A percentile compares a stretch with the other conserved stretches of the same genome.
phyloP scores from a whole-genome alignment of 164 flowering plant species.

The Cinnamomum chago region DNA sequence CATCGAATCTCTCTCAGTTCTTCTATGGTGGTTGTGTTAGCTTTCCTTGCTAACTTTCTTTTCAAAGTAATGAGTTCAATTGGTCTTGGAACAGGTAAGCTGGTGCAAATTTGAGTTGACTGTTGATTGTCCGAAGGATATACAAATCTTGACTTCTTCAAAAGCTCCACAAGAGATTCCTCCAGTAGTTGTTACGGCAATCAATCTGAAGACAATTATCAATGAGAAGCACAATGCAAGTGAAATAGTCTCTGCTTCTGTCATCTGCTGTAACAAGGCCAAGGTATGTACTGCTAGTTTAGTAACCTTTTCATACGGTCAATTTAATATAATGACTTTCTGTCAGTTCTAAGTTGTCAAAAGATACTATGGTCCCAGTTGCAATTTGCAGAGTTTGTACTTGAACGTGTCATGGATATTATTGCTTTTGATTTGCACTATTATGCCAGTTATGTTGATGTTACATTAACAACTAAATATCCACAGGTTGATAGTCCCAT shows the following conservation, averaged over 20 bases:
- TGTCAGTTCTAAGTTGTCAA: too few relatives aligned
- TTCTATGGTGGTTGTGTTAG: background rate
- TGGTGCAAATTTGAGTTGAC: conserved; percentile 95
- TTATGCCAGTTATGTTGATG: conserved; percentile 2
- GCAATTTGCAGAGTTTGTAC: background rate
- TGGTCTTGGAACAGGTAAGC: conserved; percentile 63
- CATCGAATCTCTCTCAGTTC: background rate
- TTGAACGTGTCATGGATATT: background rate
- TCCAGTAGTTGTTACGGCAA: conserved; percentile 79
- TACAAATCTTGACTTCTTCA: conserved; percentile 42
- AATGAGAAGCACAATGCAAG: conserved; percentile 70
- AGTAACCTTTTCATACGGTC: background rate
- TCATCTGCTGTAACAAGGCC: conserved; percentile 73
- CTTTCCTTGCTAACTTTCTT: background rate
- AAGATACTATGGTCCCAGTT: background rate
- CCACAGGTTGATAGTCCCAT: conserved; percentile 92
- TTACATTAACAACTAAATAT: conserved; percentile 1
- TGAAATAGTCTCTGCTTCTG: conserved; percentile 91
- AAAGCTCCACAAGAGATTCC: conserved; percentile 56
- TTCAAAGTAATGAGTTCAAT: background rate
- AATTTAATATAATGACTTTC: too few relatives aligned
- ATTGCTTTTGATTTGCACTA: background rate
- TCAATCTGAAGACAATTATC: conserved; percentile 77
- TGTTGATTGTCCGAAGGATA: conserved; percentile 75
- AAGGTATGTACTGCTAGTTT: conserved; percentile 50